Percentiles rank a stretch among this genome's conserved stretches.
Evolutionary conservation across 139 green algal species (phyloP).

Genomic region (Tetraselmis striata): DNA sequence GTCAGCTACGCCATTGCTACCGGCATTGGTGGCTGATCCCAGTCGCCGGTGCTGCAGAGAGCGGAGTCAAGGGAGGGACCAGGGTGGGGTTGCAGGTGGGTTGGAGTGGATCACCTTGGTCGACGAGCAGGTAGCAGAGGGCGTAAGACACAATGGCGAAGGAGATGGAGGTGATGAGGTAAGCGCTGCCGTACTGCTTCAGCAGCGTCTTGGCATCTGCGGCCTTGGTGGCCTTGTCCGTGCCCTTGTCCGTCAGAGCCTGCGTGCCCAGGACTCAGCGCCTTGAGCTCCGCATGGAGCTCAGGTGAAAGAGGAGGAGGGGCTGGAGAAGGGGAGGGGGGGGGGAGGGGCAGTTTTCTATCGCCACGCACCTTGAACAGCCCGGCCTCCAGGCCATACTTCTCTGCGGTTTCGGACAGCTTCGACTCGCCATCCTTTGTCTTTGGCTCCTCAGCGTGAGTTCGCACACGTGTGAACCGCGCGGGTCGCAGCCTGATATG

Average conservation of each 20-base stretch:
- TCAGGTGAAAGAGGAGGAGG: not conserved
- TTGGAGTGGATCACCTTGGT: no score
- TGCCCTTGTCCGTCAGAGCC: not conserved
- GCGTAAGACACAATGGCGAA: slow-evolving; percentile 92
- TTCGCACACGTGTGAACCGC: not conserved
- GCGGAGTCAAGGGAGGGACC: no score
- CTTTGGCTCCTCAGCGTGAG: not conserved
- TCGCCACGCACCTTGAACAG: slow-evolving; percentile 61
- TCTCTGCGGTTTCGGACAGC: slow-evolving; percentile 38
- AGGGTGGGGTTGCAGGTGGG: no score
- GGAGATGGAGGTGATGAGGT: slow-evolving; percentile 93
- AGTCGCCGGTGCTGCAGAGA: no score
- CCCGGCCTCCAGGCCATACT: slow-evolving; percentile 86
- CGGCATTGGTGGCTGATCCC: no score
- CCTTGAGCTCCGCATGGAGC: no score
- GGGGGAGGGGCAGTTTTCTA: not conserved
- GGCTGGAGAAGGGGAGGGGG: not conserved
- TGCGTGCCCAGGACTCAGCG: no score
- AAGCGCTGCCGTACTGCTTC: slow-evolving; percentile 86
- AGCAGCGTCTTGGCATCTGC: slow-evolving; percentile 88
- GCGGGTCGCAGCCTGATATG: not conserved
- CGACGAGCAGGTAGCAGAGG: slow-evolving; percentile 83
- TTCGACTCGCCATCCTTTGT: not conserved
- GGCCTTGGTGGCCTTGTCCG: not conserved
- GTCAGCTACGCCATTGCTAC: no score